These are phyloP conservation scores for Rachicladosporium sp. DNA, from an alignment of 2,329 filamentous ascomycete genomes.

Conservation along the genomic window DNA sequence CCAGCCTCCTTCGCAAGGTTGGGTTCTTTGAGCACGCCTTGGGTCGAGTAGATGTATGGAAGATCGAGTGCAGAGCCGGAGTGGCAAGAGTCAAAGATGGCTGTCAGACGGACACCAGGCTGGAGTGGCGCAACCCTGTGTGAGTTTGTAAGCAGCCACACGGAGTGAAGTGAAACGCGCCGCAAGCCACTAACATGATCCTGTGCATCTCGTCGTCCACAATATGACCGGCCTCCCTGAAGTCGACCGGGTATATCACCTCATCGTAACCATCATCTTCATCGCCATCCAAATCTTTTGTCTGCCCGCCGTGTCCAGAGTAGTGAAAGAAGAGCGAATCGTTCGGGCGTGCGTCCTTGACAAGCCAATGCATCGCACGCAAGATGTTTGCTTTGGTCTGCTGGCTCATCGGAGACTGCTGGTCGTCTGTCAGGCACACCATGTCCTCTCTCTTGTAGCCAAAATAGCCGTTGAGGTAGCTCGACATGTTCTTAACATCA, in stretches of 20 bases:
- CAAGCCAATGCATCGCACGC: constrained; percentile 93
- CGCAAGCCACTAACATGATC: constrained; percentile 40
- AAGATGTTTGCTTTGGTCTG: constrained; percentile 92
- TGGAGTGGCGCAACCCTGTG: constrained; percentile 55
- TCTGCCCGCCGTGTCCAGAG: constrained; percentile 77
- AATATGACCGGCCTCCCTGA: constrained; percentile 66
- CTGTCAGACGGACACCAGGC: constrained; percentile 71
- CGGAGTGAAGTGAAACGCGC: neutral
- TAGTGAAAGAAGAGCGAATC: constrained; percentile 98
- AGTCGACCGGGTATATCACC: constrained; percentile 75
- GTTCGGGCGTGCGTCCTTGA: constrained; percentile 83
- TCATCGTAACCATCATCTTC: constrained; percentile 75
- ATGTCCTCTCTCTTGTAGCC: constrained; percentile 92
- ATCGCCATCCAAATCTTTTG: constrained; percentile 65
- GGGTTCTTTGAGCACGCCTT: constrained; percentile 68
- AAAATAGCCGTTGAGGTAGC: constrained; percentile 77
- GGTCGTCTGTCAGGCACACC: constrained; percentile 92
- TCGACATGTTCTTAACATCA: constrained; percentile 93
- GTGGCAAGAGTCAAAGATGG: constrained; percentile 73
- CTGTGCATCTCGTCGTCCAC: constrained; percentile 74
- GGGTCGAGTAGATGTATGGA: constrained; percentile 69
- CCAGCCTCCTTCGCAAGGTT: constrained; percentile 71
- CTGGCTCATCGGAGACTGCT: constrained; percentile 94
- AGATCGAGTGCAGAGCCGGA: constrained; percentile 66
- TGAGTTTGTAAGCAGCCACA: constrained; percentile 9